Percentiles rank a stretch among this genome's conserved stretches.
Evolutionary conservation across 306 rosid genomes (phyloP).

Genomic region (Dalbergia oliveri): DNA sequence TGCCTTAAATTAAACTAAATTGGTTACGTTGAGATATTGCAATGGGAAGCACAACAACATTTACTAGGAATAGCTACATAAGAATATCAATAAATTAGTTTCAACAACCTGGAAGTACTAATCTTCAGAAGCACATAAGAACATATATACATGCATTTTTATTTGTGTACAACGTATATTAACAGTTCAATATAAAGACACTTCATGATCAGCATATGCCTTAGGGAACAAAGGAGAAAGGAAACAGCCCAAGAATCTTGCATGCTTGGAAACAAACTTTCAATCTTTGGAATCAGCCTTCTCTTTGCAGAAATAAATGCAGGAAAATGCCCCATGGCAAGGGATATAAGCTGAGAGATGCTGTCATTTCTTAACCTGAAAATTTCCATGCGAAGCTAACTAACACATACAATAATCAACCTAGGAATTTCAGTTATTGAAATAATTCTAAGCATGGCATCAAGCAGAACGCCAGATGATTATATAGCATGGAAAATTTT

Average conservation of each 20-base stretch:
- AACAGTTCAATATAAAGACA: slow-evolving; percentile 32
- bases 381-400: slow-evolving; percentile 44
- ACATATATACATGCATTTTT: slow-evolving; percentile 38
- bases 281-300: slow-evolving; percentile 44
- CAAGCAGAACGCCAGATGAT: slow-evolving; percentile 8
- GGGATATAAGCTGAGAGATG: slow-evolving; percentile 34
- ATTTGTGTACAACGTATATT: slow-evolving; percentile 50
- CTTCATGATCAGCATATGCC: slow-evolving; percentile 31
- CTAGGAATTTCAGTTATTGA: slow-evolving; percentile 16
- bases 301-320: slow-evolving; percentile 40
- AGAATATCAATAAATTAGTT: slow-evolving; percentile 30
- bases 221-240: slow-evolving; percentile 43
- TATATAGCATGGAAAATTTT: slow-evolving; percentile 8
- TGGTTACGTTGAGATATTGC: neutral
- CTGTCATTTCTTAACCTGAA: slow-evolving; percentile 59
- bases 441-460: slow-evolving; percentile 31
- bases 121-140: slow-evolving; percentile 1
- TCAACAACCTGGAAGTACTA: slow-evolving; percentile 34
- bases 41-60: slow-evolving; percentile 1
- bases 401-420: neutral
- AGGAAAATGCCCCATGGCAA: slow-evolving; percentile 42
- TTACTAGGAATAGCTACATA: slow-evolving; percentile 18
- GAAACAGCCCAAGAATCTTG: slow-evolving; percentile 47
- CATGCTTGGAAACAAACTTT: slow-evolving; percentile 39
- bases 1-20: neutral